Conservation (phyloP, 2,329 filamentous ascomycete genomes). For the Colletotrichum simmondsii region DNA sequence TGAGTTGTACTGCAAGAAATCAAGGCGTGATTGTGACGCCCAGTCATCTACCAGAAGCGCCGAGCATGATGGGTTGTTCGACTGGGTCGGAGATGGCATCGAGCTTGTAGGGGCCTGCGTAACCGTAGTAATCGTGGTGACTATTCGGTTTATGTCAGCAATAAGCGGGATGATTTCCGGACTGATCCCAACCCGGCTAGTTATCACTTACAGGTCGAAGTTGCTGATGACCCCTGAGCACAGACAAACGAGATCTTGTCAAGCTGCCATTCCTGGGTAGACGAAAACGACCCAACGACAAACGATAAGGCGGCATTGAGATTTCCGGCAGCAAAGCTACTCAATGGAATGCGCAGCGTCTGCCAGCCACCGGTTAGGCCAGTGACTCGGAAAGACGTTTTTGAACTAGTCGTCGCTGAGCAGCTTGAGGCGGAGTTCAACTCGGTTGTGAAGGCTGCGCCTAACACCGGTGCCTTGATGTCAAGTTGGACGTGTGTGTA, state of each 20-base stretch:
- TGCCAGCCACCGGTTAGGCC: slow-evolving; percentile 60
- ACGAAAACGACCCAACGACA: slow-evolving; percentile 52
- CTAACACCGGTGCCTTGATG: slow-evolving; percentile 38
- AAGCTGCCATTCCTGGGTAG: slow-evolving; percentile 52
- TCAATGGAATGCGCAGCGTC: slow-evolving; percentile 61
- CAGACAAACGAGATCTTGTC: slow-evolving; percentile 60
- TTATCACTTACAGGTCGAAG: slow-evolving; percentile 33
- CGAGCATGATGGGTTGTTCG: slow-evolving; percentile 45
- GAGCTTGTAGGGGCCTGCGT: slow-evolving; percentile 9
- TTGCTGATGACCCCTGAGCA: slow-evolving; percentile 30
- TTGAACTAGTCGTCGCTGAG: slow-evolving; percentile 51
- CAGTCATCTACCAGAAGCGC: slow-evolving; percentile 67
- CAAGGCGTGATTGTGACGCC: slow-evolving; percentile 69
- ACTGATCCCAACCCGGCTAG: background rate
- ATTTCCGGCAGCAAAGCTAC: slow-evolving; percentile 60
- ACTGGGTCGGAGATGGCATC: background rate
- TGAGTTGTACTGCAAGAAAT: slow-evolving; percentile 70
- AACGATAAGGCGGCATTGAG: slow-evolving; percentile 58
- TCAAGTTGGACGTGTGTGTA: slow-evolving; percentile 56
- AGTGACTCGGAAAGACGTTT: slow-evolving; percentile 55
- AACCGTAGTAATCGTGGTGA: background rate
- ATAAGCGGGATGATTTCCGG: background rate
- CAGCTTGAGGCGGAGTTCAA: slow-evolving; percentile 54
- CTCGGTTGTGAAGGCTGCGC: slow-evolving; percentile 44
- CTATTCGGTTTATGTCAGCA: background rate